Base-by-base conservation (phyloP, 1,284 basidiomycete genomes). In the Wallemia mellicola region DNA sequence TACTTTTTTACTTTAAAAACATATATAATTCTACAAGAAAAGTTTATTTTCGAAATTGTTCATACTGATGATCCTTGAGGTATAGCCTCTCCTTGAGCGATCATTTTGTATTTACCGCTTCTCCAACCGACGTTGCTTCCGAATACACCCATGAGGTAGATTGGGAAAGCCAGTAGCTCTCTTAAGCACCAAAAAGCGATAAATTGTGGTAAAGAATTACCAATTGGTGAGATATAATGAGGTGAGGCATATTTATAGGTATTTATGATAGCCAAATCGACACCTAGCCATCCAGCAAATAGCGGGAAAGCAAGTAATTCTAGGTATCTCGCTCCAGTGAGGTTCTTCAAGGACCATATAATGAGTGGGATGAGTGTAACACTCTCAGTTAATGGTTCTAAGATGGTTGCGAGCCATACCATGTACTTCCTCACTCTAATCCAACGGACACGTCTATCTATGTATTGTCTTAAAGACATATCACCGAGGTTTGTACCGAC, bases 351-450 rank as follows among this genome's bases (percentile, higher is more conserved):
- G 57, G 80, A 77, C 62, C 76, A 71, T 22, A 77, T 73, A 17
- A 77, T 78, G 61, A 89, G 75, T 24, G 77, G 60, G 19, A 83
- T 80, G 27, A 81, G 73, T 19, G 86, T 68, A 32, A 92, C 69
- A 33, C 79, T 81, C 70, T 95, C 89, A 15, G 87, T 92, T 66
- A 92, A 78, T 1, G 91, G 89, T 68, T 95, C 89, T 26, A 83
- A 64, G 59, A 92, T 61, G 0, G 87, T 92, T 2, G 86, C 86
- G 3, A 76, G 74, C 30, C 85, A 69, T 1, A 85, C 82, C 87
- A 94, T 94, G 66, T 80, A 80, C 68, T 91, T 92, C 60, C 89
- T 78, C 26, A 94, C 89, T 54, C 89, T 79, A 66, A 95, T 88
- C 89, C 89, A 95, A 5, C 89, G 79, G 27, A 87, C 79, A 24